Base-by-base conservation (phyloP, 2,329 filamentous ascomycete species). In the Ceratocystis harringtonii region DNA sequence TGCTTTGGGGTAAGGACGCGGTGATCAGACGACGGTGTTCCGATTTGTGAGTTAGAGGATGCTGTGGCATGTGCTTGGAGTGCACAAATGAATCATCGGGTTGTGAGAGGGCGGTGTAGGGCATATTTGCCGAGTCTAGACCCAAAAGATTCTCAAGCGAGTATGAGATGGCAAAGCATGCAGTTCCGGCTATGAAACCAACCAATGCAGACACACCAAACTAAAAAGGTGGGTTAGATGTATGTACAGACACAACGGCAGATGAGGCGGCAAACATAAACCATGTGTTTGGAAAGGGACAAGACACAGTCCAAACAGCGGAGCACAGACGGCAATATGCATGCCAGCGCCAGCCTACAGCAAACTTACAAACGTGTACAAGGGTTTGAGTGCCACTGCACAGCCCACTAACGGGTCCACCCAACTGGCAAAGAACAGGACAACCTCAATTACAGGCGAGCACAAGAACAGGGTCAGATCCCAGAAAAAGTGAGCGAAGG, bases 351-450 rank as follows among this genome's bases (percentile, higher is more conserved):
- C 28, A n/a, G 19, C n/a, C 36, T 62, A 22, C 30, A 50, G 61
- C 25, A 62, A 36, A 65, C 66, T 61, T 67, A 67, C 66, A 65
- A 67, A 65, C 4, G 61, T 67, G 19, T 67, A 67, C 17, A 67
- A 60, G 17, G 66, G 66, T 44, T 65, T 41, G 8, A 67, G 41
- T 2, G 52, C 57, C 17, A 25, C 30, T 8, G 63, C 12, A 63
- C 43, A 36, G 15, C 45, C 45, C 22, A 62, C 5, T 12, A 67
- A 12, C 8, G 28, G 44, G 10, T 25, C 25, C 6, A 65, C 10
- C 63, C 63, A 65, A 19, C 28, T 63, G 12, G 52, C 45, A 45
- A 65, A 61, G n/a, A 50, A 67, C 3, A 28, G 22, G 3, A 22
- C 41, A 1, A 62, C 28, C 25, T 67, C 66, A 10, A 44, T 65